These are phyloP conservation scores for Aspergillus aculeatinus DNA, from an alignment of 2,329 filamentous ascomycete species.

Conservation along the genomic window DNA sequence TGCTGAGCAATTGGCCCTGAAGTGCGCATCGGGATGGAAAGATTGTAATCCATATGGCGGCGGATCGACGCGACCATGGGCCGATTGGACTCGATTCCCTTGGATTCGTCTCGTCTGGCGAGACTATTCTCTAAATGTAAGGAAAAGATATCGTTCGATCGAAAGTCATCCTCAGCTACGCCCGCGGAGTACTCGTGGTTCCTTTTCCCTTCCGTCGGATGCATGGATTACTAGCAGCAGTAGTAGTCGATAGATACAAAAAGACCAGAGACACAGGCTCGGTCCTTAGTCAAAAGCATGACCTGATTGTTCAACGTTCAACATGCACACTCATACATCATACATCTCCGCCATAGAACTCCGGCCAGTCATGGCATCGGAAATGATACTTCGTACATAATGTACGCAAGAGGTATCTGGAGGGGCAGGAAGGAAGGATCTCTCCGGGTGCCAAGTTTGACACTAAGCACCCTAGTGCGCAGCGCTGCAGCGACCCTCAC, in stretches of 20 bases:
- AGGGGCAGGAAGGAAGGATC: background rate
- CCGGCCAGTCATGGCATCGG: background rate
- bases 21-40: background rate
- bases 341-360: background rate
- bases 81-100: background rate
- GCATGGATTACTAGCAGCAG: background rate
- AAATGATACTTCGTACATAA: background rate
- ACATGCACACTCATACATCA: no score
- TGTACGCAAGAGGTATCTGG: no score
- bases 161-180: background rate
- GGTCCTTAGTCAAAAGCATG: background rate
- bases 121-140: background rate
- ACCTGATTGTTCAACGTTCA: background rate
- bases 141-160: background rate
- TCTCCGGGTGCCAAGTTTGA: background rate
- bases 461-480: background rate
- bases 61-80: background rate
- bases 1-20: no score
- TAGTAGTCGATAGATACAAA: background rate
- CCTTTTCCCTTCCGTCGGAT: background rate
- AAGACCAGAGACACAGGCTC: no score
- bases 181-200: background rate
- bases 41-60: background rate
- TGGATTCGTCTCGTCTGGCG: background rate
- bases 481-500: background rate